These are phyloP conservation scores for Tetrapisispora namnaoensis DNA, from an alignment of 805 yeast genomes.

Conservation along the genomic window DNA sequence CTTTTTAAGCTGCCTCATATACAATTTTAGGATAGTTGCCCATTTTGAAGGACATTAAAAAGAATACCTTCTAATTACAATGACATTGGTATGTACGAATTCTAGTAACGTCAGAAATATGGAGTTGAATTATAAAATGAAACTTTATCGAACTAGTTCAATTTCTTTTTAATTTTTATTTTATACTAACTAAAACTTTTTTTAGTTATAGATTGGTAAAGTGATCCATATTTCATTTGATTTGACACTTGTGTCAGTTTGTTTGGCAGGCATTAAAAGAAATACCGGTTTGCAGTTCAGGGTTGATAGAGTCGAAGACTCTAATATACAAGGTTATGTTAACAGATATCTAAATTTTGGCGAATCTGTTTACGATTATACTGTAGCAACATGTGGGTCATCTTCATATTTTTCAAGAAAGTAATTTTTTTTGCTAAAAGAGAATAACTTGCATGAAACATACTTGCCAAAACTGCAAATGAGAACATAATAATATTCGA, in stretches of 20 bases:
- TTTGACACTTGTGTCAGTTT: constrained; percentile 51
- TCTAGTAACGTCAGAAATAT: too few relatives aligned
- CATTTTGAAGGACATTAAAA: neutral
- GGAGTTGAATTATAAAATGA: too few relatives aligned
- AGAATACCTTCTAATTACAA: too few relatives aligned
- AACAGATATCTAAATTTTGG: constrained; percentile 70
- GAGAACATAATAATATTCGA: too few relatives aligned
- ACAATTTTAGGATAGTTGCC: too few relatives aligned
- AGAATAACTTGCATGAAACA: neutral
- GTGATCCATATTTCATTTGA: constrained; percentile 49
- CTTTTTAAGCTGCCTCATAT: too few relatives aligned
- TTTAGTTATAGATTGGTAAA: constrained; percentile 36
- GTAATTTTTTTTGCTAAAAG: constrained; percentile 11
- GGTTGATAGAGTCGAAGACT: constrained; percentile 36
- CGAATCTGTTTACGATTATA: constrained; percentile 69
- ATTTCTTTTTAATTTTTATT: neutral
- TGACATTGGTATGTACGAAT: too few relatives aligned
- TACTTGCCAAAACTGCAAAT: neutral
- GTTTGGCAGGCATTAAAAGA: constrained; percentile 63
- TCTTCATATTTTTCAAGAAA: constrained; percentile 66
- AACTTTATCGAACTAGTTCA: neutral
- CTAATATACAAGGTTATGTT: constrained; percentile 42
- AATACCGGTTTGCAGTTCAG: constrained; percentile 61
- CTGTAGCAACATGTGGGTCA: constrained; percentile 57
- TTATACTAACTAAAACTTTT: neutral